These are phyloP conservation scores for Wickerhamiella sorbophila DNA, from an alignment of 805 yeast genomes.

Conservation along the genomic window DNA sequence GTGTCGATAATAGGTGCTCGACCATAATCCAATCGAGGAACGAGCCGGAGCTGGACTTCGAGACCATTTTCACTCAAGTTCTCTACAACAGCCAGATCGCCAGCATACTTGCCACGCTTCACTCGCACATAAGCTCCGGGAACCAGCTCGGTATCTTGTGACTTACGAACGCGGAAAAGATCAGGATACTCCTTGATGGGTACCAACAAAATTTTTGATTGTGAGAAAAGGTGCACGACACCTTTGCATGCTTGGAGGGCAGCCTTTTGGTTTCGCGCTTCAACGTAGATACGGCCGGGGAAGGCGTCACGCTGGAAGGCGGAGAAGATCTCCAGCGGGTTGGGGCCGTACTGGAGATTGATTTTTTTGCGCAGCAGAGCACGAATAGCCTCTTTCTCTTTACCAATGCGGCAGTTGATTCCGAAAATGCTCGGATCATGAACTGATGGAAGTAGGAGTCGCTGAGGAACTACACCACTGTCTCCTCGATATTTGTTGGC, in stretches of 20 bases:
- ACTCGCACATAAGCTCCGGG: constrained; percentile 91
- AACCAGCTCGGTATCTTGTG: constrained; percentile 71
- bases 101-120: constrained; percentile 80
- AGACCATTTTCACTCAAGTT: constrained; percentile 88
- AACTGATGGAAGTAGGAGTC: constrained; percentile 84
- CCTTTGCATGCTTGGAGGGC: constrained; percentile 81
- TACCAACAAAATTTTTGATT: constrained; percentile 59
- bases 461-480: constrained; percentile 80
- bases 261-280: constrained; percentile 86
- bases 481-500: constrained; percentile 72
- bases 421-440: constrained; percentile 96
- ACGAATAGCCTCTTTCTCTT: constrained; percentile 81
- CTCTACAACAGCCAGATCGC: constrained; percentile 86
- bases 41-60: constrained; percentile 84
- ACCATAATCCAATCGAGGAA: constrained; percentile 90
- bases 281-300: constrained; percentile 82
- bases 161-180: constrained; percentile 73
- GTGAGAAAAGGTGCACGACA: constrained; percentile 66
- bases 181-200: constrained; percentile 95
- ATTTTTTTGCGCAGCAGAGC: constrained; percentile 72
- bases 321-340: constrained; percentile 71
- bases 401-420: constrained; percentile 81
- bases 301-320: constrained; percentile 92
- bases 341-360: constrained; percentile 57
- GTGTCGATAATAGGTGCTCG: constrained; percentile 25